Evolutionary conservation across 2,329 filamentous ascomycete species (phyloP).

Genomic region (Verticillium dahliae): DNA sequence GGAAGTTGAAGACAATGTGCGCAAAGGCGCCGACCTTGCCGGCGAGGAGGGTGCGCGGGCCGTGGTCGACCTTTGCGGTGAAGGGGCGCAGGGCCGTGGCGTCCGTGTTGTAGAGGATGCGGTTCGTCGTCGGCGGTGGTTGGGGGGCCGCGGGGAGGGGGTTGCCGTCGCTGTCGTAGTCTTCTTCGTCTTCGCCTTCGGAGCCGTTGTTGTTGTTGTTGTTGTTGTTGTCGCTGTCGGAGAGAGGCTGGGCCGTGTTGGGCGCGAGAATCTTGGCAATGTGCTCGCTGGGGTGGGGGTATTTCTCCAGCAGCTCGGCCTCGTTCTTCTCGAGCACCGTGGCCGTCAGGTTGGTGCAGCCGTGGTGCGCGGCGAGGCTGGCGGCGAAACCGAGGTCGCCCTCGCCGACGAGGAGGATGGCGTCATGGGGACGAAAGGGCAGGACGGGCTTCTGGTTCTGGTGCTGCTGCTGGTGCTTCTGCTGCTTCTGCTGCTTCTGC

Average conservation of each 20-base stretch:
- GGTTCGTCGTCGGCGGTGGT: conserved; percentile 22
- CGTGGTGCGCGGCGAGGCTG: conserved; percentile 59
- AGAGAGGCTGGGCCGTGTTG: background rate
- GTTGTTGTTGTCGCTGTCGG: too few relatives aligned
- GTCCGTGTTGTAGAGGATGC: conserved; percentile 58
- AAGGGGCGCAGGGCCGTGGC: conserved; percentile 57
- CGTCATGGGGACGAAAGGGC: conserved; percentile 60
- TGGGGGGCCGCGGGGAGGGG: background rate
- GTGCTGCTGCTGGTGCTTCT: conserved; percentile 12
- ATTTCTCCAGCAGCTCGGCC: conserved; percentile 59
- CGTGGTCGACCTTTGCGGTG: conserved; percentile 14
- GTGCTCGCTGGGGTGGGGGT: conserved; percentile 61
- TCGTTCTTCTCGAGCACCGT: conserved; percentile 58
- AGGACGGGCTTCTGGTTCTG: conserved; percentile 44
- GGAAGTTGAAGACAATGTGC: conserved; percentile 91
- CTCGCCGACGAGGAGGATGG: conserved; percentile 72
- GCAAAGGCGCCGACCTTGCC: conserved; percentile 48
- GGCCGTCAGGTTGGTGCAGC: conserved; percentile 59
- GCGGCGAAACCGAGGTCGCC: conserved; percentile 75
- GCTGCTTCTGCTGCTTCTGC: conserved; percentile 1
- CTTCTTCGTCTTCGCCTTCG: conserved; percentile 3
- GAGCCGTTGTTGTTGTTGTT: too few relatives aligned
- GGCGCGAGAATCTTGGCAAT: conserved; percentile 39
- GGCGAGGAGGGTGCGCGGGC: conserved; percentile 6
- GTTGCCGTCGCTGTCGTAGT: conserved; percentile 9